These are phyloP conservation scores for Hygrophorus pudorinus DNA, from an alignment of 768 basidiomycete genomes.

Conservation along the genomic window DNA sequence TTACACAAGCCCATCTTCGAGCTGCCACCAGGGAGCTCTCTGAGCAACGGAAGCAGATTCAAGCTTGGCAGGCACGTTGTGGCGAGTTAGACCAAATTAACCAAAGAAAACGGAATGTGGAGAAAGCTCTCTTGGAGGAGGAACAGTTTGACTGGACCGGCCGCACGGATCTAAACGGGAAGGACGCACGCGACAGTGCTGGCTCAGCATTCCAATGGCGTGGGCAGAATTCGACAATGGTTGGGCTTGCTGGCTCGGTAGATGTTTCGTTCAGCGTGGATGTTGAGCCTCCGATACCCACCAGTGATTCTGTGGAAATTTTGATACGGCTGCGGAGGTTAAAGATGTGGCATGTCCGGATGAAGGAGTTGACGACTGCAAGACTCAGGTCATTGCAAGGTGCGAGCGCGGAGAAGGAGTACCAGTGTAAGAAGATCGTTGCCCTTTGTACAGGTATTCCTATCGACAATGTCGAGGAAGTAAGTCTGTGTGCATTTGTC, in stretches of 20 bases:
- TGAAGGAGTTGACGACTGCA: slow-evolving; percentile 63
- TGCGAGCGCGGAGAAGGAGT: slow-evolving; percentile 80
- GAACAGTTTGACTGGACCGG: slow-evolving; percentile 88
- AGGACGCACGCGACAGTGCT: slow-evolving; percentile 28
- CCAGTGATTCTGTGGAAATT: slow-evolving; percentile 43
- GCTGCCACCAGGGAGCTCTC: slow-evolving; percentile 86
- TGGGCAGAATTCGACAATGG: slow-evolving; percentile 56
- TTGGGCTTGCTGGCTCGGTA: slow-evolving; percentile 52
- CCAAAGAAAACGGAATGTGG: slow-evolving; percentile 77
- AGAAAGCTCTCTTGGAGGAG: slow-evolving; percentile 69
- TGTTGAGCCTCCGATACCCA: slow-evolving; percentile 63
- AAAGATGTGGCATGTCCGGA: slow-evolving; percentile 74
- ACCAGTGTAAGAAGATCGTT: slow-evolving; percentile 87
- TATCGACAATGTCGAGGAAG: slow-evolving; percentile 83
- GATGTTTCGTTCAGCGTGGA: slow-evolving; percentile 59
- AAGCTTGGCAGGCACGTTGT: slow-evolving; percentile 61
- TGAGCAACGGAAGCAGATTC: slow-evolving; percentile 81
- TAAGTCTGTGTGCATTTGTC: slow-evolving; percentile 29
- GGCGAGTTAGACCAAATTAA: slow-evolving; percentile 72
- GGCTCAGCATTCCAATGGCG: slow-evolving; percentile 66
- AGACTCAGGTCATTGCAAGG: slow-evolving; percentile 65
- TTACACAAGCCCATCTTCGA: slow-evolving; percentile 78
- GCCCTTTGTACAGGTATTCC: slow-evolving; percentile 81
- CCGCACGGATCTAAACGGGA: slow-evolving; percentile 37
- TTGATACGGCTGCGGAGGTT: slow-evolving; percentile 67